phyloP scores from a whole-genome alignment of 495 filamentous ascomycete genomes.

The Peziza echinospora region DNA sequence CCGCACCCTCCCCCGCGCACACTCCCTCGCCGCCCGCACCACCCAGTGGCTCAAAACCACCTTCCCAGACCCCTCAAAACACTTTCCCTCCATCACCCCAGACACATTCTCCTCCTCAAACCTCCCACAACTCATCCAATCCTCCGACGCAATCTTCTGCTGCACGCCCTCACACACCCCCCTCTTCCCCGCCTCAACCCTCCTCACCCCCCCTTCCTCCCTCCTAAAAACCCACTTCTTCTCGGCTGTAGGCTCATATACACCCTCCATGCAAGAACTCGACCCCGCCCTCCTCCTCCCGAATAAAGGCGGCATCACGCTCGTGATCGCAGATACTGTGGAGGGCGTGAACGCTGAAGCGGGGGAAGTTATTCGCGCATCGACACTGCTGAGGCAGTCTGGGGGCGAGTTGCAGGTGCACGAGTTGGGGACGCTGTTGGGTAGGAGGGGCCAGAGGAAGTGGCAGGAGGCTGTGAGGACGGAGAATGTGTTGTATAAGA shows the following conservation, averaged over 20 bases:
- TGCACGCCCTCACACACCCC: constrained; percentile 41
- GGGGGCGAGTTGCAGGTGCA: constrained; percentile 33
- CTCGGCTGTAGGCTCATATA: constrained; percentile 52
- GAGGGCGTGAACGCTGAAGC: constrained; percentile 64
- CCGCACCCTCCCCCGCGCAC: not conserved
- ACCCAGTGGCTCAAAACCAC: not conserved
- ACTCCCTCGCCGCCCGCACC: not conserved
- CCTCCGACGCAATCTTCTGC: constrained; percentile 61
- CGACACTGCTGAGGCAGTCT: not conserved
- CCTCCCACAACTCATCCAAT: constrained; percentile 13
- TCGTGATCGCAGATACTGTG: constrained; percentile 63
- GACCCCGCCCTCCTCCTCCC: constrained; percentile 48
- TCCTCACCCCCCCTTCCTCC: not conserved
- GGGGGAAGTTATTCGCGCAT: constrained; percentile 60
- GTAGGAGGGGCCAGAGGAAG: constrained; percentile 25
- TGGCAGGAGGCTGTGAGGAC: constrained; percentile 48
- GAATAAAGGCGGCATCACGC: constrained; percentile 38
- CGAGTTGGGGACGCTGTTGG: constrained; percentile 33
- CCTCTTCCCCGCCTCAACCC: constrained; percentile 35
- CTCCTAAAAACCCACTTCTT: constrained; percentile 5
- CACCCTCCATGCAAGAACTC: constrained; percentile 66
- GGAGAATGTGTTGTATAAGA: constrained; percentile 78
- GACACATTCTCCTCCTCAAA: not conserved
- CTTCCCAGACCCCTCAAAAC: not conserved
- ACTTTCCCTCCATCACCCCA: no score